Evolutionary conservation across 2,329 filamentous ascomycete species (phyloP), one percentile per base, ranked within the genome.

Genomic region (Talaromyces sp.): DNA sequence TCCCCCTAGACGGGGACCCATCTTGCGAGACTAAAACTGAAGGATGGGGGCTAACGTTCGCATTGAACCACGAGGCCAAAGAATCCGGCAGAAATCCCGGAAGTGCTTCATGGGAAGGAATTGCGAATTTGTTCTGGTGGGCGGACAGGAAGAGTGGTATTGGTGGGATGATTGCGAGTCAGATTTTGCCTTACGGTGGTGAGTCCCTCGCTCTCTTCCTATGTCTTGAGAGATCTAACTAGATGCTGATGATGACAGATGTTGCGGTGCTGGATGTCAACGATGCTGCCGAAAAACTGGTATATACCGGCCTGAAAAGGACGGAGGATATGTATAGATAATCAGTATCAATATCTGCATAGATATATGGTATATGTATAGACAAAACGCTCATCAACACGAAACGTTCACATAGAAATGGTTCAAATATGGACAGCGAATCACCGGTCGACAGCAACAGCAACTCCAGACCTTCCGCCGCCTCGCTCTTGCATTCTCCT

Each of bases 401-500:
- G 28, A 37, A 39, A 11, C 7, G n/a, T 52, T 52, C 46, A n/a
- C n/a, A n/a, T n/a, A n/a, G n/a, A n/a, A n/a, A n/a, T n/a, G n/a
- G n/a, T n/a, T n/a, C 23, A 18, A 35, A 21, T 40, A 23, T 50
- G 5, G 14, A 50, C 23, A 56, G 11, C n/a, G n/a, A 21, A 40
- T 57, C 14, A 61, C 35, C 33, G 59, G 35, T 62, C 60, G 12
- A 55, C 56, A 48, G 57, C 48, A 28, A 56, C 48, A 28, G 57
- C 48, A 33, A 60, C 58, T 14, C 57, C 62, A n/a, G 62, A 60
- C 42, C 52, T 63, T 33, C 57, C 62, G 14, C 62, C 58, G 12
- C 83, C 84, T 66, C 91, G 82, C 75, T 96, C 92, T 50, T 93
- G 82, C 81, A 97, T 87, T 64, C 93, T 83, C 50, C 93, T 82